Evolutionary conservation across 306 rosid genomes (phyloP).

Genomic region (Crataegus laevigata): DNA sequence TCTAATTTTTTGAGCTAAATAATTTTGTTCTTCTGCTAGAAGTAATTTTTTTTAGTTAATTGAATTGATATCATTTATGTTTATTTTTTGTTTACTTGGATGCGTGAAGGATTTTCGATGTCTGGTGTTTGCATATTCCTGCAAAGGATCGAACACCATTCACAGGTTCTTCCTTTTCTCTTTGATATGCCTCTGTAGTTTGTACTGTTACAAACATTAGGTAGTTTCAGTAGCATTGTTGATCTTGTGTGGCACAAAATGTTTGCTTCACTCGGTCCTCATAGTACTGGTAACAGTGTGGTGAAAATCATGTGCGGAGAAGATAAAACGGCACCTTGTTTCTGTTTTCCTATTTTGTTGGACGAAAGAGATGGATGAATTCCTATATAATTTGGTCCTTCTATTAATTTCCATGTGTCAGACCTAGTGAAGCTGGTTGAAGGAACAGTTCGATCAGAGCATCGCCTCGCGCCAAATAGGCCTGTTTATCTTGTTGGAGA

Average conservation of each 20-base stretch:
- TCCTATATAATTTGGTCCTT: conserved; percentile 7
- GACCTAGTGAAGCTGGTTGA: conserved; percentile 73
- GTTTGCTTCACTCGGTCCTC: neutral
- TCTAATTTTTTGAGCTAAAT: neutral
- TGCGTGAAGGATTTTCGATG: conserved; percentile 59
- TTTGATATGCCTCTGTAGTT: neutral
- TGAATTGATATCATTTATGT: neutral
- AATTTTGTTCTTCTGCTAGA: neutral
- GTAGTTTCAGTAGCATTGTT: neutral
- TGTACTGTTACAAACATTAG: too few species aligned
- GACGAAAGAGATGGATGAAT: neutral
- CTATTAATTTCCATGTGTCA: conserved; percentile 20
- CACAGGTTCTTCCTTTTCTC: conserved; percentile 32
- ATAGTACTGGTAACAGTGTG: neutral
- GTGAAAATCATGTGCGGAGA: neutral
- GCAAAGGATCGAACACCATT: conserved; percentile 66
- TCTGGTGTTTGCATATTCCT: conserved; percentile 94
- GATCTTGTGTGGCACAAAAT: neutral
- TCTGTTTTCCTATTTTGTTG: neutral
- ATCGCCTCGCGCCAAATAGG: conserved; percentile 44
- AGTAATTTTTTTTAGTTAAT: neutral
- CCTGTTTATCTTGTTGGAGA: conserved; percentile 90
- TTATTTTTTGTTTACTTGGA: neutral
- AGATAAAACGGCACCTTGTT: neutral
- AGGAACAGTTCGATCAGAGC: conserved; percentile 46